Conservation (phyloP, 2,329 filamentous ascomycete genomes). For the Ophiostoma himal-ulmi region DNA sequence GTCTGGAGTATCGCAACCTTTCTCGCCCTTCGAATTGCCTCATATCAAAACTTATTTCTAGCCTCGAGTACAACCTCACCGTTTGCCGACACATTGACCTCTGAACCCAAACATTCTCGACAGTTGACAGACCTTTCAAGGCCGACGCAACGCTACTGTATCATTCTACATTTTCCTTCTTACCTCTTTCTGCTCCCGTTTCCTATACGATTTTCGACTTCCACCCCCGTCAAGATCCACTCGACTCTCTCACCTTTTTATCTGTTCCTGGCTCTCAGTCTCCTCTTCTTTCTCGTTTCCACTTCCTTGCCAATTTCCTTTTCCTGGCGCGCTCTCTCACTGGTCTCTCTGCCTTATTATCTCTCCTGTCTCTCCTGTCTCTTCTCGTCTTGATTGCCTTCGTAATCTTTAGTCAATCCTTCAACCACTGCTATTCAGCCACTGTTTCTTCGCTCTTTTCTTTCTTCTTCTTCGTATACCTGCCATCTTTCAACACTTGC, state of each 20-base stretch:
- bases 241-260: slow-evolving; percentile 11
- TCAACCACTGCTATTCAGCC: neutral
- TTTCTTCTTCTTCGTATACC: neutral
- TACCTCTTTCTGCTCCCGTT: slow-evolving; percentile 12
- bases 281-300: slow-evolving; percentile 8
- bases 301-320: slow-evolving; percentile 9
- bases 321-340: neutral
- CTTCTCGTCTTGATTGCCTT: neutral
- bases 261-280: neutral
- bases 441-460: neutral
- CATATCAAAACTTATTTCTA: neutral
- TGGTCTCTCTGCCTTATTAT: neutral
- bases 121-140: neutral
- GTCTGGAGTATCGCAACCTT: neutral
- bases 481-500: slow-evolving; percentile 4
- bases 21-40: neutral
- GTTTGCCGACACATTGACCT: neutral
- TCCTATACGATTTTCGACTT: slow-evolving; percentile 11
- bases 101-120: neutral
- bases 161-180: neutral
- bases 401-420: neutral
- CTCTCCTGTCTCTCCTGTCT: neutral
- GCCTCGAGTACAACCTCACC: neutral
- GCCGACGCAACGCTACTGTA: neutral
- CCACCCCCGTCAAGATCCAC: slow-evolving; percentile 8